Evolutionary conservation across 306 rosid species (phyloP), one percentile per base, ranked within the genome.

Genomic region (Acacia melanoxylon): DNA sequence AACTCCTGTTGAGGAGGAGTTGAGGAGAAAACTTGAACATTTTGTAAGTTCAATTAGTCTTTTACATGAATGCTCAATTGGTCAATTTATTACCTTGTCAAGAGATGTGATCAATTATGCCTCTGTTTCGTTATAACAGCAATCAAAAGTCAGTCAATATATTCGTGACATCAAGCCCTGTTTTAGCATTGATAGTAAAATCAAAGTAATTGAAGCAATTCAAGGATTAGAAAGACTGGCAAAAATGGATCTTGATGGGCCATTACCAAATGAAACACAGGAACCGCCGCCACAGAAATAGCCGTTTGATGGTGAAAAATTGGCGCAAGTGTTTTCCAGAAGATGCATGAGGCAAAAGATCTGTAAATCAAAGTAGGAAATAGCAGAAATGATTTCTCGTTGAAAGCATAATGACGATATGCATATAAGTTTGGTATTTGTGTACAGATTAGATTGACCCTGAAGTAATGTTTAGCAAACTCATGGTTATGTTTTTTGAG

Each of bases 331-430:
- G 86, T 78, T 83, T 33, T 59, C 84, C 78, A 76, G 52, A 33
- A 45, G 65, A 80, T 49, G 68, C 79, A 61, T 35, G 87, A 86
- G 90, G 88, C 70, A 77, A 82, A 78, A 80, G 83, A 82, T 86
- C 85, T 85, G 92, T 91, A 87, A 90, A 91, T 87, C 81, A 63
- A 80, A 80, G 82, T 93, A 91, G 96, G 89, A 76, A 81, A 86
- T 87, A 88, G 90, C 82, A 68, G 85, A 86, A 86, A 90, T 89
- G 87, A 91, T 85, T 89, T 83, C 87, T 90, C 89, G 74, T 76
- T 71, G 61, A 86, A 37, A 37, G 41, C 41, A 37, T 37, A 37
- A 1, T 37, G 41, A 37, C 41, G 6, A 37, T 37, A 37, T 37
- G 41, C 41, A 37, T 37, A 6, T 37, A 37, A 37, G 87, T 82